These are phyloP conservation scores for Strobilomyces dryophilus DNA, from an alignment of 768 basidiomycete genomes.

Conservation along the genomic window DNA sequence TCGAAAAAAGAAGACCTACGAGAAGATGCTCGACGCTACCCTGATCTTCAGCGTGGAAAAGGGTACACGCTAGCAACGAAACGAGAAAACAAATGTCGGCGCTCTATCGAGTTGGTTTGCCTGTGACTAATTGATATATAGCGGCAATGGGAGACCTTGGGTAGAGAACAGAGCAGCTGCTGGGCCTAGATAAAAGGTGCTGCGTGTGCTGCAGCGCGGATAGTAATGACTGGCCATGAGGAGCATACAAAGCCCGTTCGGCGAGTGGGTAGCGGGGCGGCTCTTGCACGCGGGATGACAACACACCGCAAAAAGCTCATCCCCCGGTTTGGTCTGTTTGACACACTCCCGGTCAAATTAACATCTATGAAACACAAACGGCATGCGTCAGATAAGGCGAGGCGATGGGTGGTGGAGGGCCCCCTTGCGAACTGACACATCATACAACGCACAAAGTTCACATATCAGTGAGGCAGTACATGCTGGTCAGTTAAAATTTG, in stretches of 20 bases:
- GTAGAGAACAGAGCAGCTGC: slow-evolving; percentile 3
- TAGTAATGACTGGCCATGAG: slow-evolving; percentile 27
- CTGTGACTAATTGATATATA: background rate
- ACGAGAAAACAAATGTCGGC: slow-evolving; percentile 2
- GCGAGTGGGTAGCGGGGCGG: slow-evolving; percentile 18
- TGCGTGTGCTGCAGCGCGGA: slow-evolving; percentile 20
- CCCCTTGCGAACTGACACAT: slow-evolving; percentile 23
- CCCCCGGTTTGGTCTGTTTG: slow-evolving; percentile 29
- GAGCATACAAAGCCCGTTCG: slow-evolving; percentile 11
- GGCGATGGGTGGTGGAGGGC: slow-evolving; percentile 15
- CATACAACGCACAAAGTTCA: slow-evolving; percentile 20
- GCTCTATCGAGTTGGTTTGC: slow-evolving; percentile 1
- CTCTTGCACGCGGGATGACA: slow-evolving; percentile 19
- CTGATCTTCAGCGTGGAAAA: slow-evolving; percentile 32
- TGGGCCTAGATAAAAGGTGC: slow-evolving; percentile 28
- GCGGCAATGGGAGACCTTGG: slow-evolving; percentile 8
- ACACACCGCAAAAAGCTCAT: slow-evolving; percentile 21
- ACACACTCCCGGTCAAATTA: slow-evolving; percentile 28
- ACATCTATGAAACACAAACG: slow-evolving; percentile 25
- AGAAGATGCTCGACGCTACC: slow-evolving; percentile 9
- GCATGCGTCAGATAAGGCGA: slow-evolving; percentile 23
- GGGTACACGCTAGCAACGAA: slow-evolving; percentile 12
- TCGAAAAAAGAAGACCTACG: slow-evolving; percentile 18
- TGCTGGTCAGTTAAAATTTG: slow-evolving; percentile 13
- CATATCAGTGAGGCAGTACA: slow-evolving; percentile 27